A percentile compares a stretch with the other conserved stretches of the same genome.
phyloP scores from a whole-genome alignment of 2,329 filamentous ascomycete genomes.

The Colletotrichum costaricense region DNA sequence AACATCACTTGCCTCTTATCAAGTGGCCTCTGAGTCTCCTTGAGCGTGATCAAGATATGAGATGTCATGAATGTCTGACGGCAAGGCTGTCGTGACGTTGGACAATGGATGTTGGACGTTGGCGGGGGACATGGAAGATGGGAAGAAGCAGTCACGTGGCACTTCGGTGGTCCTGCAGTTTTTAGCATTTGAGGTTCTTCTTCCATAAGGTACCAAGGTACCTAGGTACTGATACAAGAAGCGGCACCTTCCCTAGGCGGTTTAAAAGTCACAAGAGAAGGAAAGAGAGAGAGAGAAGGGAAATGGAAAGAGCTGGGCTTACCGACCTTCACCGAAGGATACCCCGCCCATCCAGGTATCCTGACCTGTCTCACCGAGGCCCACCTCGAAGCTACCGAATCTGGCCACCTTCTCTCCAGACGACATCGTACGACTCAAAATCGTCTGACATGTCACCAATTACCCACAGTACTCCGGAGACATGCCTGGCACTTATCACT shows the following conservation, averaged over 20 bases:
- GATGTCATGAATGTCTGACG: no score
- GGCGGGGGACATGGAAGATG: background rate
- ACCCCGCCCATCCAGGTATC: background rate
- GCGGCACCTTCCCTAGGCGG: background rate
- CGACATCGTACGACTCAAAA: conserved; percentile 31
- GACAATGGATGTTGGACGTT: background rate
- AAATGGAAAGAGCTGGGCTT: background rate
- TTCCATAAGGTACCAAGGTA: no score
- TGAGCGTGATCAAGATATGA: no score
- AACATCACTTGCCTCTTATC: no score
- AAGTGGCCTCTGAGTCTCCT: no score
- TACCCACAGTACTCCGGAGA: background rate
- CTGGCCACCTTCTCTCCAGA: conserved; percentile 17
- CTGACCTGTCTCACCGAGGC: background rate
- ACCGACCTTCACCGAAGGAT: background rate
- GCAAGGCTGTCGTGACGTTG: background rate
- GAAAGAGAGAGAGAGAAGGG: background rate
- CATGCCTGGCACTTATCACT: background rate
- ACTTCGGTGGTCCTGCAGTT: background rate
- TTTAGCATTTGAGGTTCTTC: background rate
- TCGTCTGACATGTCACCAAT: conserved; percentile 18
- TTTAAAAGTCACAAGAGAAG: background rate
- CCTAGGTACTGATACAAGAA: no score
- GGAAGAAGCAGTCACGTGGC: background rate
- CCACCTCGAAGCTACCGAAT: conserved; percentile 4